Conservation (phyloP, 1,284 basidiomycete genomes). For the Pholiota adiposa region DNA sequence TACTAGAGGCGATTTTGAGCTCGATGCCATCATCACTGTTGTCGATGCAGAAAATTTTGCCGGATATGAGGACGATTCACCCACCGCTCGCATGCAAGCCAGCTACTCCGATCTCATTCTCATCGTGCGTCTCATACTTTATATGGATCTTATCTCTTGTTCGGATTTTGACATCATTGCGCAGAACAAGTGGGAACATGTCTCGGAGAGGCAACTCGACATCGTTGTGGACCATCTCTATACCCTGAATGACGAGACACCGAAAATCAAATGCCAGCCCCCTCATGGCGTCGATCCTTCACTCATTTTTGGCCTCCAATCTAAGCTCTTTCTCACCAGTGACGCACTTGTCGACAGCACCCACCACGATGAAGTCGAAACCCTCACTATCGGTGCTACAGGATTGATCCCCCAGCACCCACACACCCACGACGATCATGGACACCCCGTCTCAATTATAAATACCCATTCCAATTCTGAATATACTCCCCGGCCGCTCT, state of each 20-base stretch:
- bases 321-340: conserved; percentile 61
- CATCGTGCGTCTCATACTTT: conserved; percentile 54
- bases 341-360: conserved; percentile 44
- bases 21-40: conserved; percentile 90
- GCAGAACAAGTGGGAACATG: conserved; percentile 88
- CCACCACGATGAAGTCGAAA: conserved; percentile 82
- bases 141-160: background rate
- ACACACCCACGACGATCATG: conserved; percentile 28
- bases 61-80: conserved; percentile 89
- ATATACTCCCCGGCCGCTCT: conserved; percentile 9
- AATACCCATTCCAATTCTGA: background rate
- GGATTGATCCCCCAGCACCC: conserved; percentile 35
- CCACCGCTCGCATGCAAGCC: conserved; percentile 91
- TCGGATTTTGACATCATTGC: background rate
- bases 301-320: conserved; percentile 84
- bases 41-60: conserved; percentile 89
- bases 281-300: conserved; percentile 70
- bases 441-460: background rate
- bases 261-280: conserved; percentile 76
- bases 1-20: conserved; percentile 73
- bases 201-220: conserved; percentile 78
- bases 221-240: conserved; percentile 84
- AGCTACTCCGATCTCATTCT: conserved; percentile 90
- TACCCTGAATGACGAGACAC: conserved; percentile 87
- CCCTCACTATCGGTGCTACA: conserved; percentile 47